Evolutionary conservation across 2,329 filamentous ascomycete genomes (phyloP).

Genomic region (Cytospora leucostoma): DNA sequence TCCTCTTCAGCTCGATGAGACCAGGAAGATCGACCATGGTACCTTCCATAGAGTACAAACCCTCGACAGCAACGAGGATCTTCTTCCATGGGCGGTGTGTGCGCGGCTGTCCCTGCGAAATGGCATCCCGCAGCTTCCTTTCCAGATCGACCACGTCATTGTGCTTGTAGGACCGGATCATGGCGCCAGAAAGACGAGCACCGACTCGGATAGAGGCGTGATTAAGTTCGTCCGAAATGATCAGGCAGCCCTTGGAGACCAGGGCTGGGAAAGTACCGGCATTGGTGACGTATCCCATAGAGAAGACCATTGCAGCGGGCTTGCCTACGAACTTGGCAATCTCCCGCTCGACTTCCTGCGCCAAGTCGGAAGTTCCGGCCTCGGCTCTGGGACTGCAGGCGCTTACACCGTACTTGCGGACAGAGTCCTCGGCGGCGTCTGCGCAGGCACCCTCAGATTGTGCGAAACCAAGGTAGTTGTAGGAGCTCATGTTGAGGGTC

Average conservation of each 20-base stretch:
- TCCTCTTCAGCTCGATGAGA: slow-evolving; percentile 81
- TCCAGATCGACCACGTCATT: slow-evolving; percentile 93
- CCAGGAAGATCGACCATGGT: slow-evolving; percentile 98
- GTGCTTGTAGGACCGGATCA: slow-evolving; percentile 96
- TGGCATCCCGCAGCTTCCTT: slow-evolving; percentile 81
- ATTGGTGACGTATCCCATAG: slow-evolving; percentile 98
- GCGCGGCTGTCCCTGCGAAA: slow-evolving; percentile 93
- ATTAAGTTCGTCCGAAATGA: slow-evolving; percentile 97
- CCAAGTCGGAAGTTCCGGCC: slow-evolving; percentile 82
- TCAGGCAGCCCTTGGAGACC: slow-evolving; percentile 87
- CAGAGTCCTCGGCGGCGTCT: slow-evolving; percentile 82
- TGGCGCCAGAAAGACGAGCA: slow-evolving; percentile 87
- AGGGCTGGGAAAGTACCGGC: slow-evolving; percentile 89
- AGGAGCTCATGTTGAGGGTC: slow-evolving; percentile 97
- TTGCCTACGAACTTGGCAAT: slow-evolving; percentile 93
- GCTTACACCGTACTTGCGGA: slow-evolving; percentile 83
- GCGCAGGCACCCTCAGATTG: slow-evolving; percentile 97
- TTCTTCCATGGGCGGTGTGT: slow-evolving; percentile 99
- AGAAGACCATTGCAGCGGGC: slow-evolving; percentile 93
- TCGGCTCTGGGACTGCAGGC: slow-evolving; percentile 81
- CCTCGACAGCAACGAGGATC: slow-evolving; percentile 94
- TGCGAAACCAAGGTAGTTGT: slow-evolving; percentile 98
- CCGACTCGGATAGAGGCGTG: slow-evolving; percentile 97
- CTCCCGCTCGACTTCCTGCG: slow-evolving; percentile 84
- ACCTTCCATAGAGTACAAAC: slow-evolving; percentile 98